Evolutionary conservation across 495 filamentous ascomycete genomes (phyloP).

Genomic region (Lepidopterella palustris): DNA sequence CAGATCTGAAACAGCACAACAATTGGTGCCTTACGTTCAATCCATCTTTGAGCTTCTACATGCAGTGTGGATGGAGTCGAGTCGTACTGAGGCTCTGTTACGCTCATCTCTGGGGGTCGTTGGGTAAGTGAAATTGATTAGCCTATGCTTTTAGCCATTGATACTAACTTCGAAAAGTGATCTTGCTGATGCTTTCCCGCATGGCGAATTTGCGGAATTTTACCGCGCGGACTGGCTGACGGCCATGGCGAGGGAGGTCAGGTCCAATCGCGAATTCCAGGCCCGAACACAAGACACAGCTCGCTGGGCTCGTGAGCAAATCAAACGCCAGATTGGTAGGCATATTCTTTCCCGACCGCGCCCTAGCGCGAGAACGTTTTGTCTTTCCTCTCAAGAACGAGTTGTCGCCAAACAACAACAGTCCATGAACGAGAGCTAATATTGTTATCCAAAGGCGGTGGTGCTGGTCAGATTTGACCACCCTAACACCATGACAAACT

Average conservation of each 20-base stretch:
- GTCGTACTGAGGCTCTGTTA: slow-evolving; percentile 86
- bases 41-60: slow-evolving; percentile 87
- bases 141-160: background rate
- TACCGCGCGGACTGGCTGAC: slow-evolving; percentile 91
- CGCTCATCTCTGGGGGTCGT: slow-evolving; percentile 92
- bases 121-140: slow-evolving; percentile 55
- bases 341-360: background rate
- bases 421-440: background rate
- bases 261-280: slow-evolving; percentile 75
- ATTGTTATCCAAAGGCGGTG: slow-evolving; percentile 4
- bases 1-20: slow-evolving; percentile 46
- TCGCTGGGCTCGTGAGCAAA: slow-evolving; percentile 94
- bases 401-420: background rate
- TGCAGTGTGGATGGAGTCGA: slow-evolving; percentile 68
- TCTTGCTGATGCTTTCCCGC: slow-evolving; percentile 86
- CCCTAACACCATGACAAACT: background rate
- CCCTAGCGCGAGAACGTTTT: background rate
- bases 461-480: slow-evolving; percentile 2
- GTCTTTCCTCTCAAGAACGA: background rate
- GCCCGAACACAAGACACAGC: slow-evolving; percentile 84
- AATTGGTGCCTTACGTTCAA: slow-evolving; percentile 70
- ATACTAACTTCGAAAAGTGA: slow-evolving; percentile 53
- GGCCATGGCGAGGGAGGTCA: slow-evolving; percentile 77
- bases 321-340: slow-evolving; percentile 76
- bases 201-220: slow-evolving; percentile 72